A percentile compares a stretch with the other conserved stretches of the same genome.
Conservation (phyloP, 2,329 filamentous ascomycete species). For the Hypocreales sp. region DNA sequence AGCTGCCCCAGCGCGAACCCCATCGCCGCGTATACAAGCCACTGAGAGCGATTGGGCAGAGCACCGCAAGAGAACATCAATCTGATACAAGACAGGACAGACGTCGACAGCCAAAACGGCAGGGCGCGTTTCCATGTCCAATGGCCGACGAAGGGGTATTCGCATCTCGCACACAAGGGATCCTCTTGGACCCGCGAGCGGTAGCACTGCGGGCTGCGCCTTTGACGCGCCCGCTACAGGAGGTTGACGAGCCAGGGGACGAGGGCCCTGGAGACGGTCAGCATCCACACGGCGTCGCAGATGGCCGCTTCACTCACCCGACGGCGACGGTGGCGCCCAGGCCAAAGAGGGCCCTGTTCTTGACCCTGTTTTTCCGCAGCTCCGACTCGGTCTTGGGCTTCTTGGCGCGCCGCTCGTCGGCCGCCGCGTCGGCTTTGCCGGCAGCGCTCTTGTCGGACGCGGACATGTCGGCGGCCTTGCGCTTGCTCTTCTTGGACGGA, state of each 20-base stretch:
- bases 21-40: no score
- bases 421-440: constrained; percentile 20
- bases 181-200: no score
- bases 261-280: background rate
- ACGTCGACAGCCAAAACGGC: no score
- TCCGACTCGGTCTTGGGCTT: constrained; percentile 69
- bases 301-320: constrained; percentile 71
- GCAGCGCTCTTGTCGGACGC: constrained; percentile 41
- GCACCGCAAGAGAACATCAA: no score
- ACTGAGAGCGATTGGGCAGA: no score
- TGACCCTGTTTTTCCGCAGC: constrained; percentile 71
- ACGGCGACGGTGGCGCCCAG: constrained; percentile 76
- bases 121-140: no score
- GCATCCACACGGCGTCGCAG: no score
- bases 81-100: no score
- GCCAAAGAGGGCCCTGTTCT: constrained; percentile 72
- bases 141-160: no score
- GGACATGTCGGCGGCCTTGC: constrained; percentile 58
- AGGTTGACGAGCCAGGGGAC: background rate
- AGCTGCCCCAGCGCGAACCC: no score
- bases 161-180: no score
- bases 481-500: constrained; percentile 42
- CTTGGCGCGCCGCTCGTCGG: constrained; percentile 43
- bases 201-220: no score
- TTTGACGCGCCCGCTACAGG: background rate